Conservation (phyloP, 2,329 filamentous ascomycete genomes). For the Rhinocladiella mackenziei region DNA sequence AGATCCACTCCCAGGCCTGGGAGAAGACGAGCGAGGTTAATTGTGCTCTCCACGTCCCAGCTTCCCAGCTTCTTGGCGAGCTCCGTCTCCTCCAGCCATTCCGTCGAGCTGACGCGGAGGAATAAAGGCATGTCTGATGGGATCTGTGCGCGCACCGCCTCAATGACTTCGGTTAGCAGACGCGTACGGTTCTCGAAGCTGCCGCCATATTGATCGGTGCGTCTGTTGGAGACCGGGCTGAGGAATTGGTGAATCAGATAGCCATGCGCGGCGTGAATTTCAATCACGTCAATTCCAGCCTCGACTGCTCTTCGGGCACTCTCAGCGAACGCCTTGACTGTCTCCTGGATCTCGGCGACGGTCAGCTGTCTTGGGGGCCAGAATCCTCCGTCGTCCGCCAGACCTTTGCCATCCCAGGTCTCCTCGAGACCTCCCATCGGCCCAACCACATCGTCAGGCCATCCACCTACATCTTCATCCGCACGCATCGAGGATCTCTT, state of each 20-base stretch:
- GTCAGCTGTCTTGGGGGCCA: constrained; percentile 31
- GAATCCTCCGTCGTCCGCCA: constrained; percentile 26
- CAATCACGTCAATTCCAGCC: constrained; percentile 72
- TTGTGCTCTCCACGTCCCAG: constrained; percentile 66
- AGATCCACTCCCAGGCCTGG: constrained; percentile 73
- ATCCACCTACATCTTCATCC: constrained; percentile 23
- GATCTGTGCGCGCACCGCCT: constrained; percentile 60
- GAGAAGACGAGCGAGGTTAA: constrained; percentile 62
- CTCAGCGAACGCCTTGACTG: constrained; percentile 34
- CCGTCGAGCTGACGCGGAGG: constrained; percentile 67
- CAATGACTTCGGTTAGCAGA: constrained; percentile 63
- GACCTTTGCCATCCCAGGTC: constrained; percentile 26
- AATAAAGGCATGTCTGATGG: constrained; percentile 67
- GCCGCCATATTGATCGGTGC: constrained; percentile 56
- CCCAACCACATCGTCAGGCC: constrained; percentile 28
- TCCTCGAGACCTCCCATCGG: constrained; percentile 25
- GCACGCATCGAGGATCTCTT: constrained; percentile 25
- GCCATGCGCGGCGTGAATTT: constrained; percentile 76
- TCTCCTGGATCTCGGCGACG: constrained; percentile 31
- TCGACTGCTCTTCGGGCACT: constrained; percentile 58
- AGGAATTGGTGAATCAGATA: constrained; percentile 71
- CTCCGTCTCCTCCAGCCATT: constrained; percentile 66
- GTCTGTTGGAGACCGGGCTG: constrained; percentile 63
- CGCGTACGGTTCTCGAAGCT: constrained; percentile 62
- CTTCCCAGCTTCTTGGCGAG: constrained; percentile 46